Evolutionary conservation across 1,284 basidiomycete species (phyloP).

Genomic region (Puccinia novopanici): DNA sequence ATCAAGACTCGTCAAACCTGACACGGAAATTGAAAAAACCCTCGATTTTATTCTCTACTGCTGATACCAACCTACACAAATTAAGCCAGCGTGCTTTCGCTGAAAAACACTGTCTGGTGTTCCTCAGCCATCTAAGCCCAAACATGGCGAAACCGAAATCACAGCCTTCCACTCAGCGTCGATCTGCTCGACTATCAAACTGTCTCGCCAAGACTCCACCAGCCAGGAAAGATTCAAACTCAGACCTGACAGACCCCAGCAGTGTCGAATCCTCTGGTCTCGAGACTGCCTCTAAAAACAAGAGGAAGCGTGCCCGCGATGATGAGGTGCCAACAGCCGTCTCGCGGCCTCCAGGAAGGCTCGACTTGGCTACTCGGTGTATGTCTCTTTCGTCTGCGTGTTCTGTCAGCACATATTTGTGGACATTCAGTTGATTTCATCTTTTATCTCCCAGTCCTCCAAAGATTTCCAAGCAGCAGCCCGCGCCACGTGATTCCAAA

Average conservation of each 20-base stretch:
- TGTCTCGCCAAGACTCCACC: constrained; percentile 6
- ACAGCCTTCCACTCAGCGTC: neutral
- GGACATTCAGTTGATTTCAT: neutral
- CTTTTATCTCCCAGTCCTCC: neutral
- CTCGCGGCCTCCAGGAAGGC: neutral
- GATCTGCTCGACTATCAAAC: constrained; percentile 31
- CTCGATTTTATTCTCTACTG: neutral
- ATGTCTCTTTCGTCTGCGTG: neutral
- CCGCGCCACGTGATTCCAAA: neutral
- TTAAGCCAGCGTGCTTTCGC: neutral
- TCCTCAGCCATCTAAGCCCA: no score
- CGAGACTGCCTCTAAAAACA: constrained; percentile 8
- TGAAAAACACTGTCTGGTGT: neutral
- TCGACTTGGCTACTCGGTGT: constrained; percentile 13
- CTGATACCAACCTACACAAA: no score
- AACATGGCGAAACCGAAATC: neutral
- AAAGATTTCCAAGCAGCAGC: neutral
- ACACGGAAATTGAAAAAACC: no score
- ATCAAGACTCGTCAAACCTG: neutral
- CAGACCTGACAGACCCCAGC: neutral
- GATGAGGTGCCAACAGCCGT: constrained; percentile 3
- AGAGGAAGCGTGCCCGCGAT: constrained; percentile 9
- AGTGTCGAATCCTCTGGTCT: constrained; percentile 11
- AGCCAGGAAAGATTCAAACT: neutral
- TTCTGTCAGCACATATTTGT: neutral